Percentiles rank a stretch among this genome's conserved stretches.
Conservation (phyloP, 164 flowering plant species). For the Protea cynaroides region DNA sequence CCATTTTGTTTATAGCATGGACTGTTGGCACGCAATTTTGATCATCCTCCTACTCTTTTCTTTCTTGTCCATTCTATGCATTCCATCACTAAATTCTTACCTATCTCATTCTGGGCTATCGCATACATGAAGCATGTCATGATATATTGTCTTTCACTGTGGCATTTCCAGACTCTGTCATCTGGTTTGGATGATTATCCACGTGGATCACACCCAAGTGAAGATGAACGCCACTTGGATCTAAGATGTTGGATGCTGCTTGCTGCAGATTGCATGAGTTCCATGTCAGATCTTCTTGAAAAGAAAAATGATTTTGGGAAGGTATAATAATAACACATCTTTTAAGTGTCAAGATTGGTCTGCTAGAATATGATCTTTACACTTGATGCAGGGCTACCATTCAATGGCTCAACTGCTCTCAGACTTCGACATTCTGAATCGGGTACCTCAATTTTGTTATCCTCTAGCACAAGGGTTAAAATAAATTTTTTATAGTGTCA, state of each 20-base stretch:
- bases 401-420: conserved; percentile 57
- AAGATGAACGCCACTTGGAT: conserved; percentile 93
- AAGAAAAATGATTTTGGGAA: conserved; percentile 30
- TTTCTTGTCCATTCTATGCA: neutral
- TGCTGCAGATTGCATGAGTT: conserved; percentile 82
- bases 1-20: neutral
- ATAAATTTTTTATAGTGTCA: neutral
- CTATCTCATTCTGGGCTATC: too few species aligned
- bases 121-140: neutral
- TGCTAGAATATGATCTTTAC: neutral
- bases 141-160: conserved; percentile 11
- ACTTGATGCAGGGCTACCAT: conserved; percentile 56
- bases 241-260: conserved; percentile 98
- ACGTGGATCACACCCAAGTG: conserved; percentile 92
- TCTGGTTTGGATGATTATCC: conserved; percentile 99
- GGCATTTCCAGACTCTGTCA: conserved; percentile 54
- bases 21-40: neutral
- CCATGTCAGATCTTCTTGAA: conserved; percentile 47
- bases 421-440: conserved; percentile 66
- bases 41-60: neutral
- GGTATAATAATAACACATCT: conserved; percentile 31
- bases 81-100: neutral
- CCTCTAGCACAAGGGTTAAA: neutral
- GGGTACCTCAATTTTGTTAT: conserved; percentile 35
- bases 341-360: neutral